Base-by-base conservation (phyloP, 2,329 filamentous ascomycete genomes). In the Aspergillus melleus region DNA sequence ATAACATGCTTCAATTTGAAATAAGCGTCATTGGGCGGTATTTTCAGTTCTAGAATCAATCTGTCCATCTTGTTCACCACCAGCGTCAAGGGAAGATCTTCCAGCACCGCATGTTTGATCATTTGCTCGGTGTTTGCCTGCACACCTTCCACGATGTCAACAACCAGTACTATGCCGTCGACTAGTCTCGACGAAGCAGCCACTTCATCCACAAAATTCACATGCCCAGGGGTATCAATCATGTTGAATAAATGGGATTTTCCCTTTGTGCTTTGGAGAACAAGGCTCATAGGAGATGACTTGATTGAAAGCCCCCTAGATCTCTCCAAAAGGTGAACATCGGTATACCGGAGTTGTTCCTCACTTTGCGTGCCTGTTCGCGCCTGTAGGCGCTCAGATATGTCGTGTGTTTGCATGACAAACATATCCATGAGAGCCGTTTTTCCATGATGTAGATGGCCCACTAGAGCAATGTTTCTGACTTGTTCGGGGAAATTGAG, bases 1-100 rank as follows among this genome's bases (percentile, higher is more conserved):
- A 99, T 87, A n/a, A 97, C 92, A 75, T 98, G 93, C 79, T 97
- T 98, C 57, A 99, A 83, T 82, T 99, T 99, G 83, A 97, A 98
- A 79, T 99, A 99, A 12, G 95, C 95, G 73, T 99, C 95, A 65
- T 88, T 91, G 2, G 95, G 95, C 2, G 95, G 95, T 14, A 99
- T 84, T 75, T 96, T 96, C 54, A 99, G 82, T 78, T 99, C 95
- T 50, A 99, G 79, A 63, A 99, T 96, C 61, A 99, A 80, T 24
- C 95, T 88, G 70, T 99, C 95, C 87, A 99, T 90, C 80, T 99
- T 99, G 84, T 98, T 99, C 78, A 99, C 85, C 58, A 99, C 87
- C 62, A 99, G 81, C 0, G 92, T 95, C 67, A 99, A 79, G 1
- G 95, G 94, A 4, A 98, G 83, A 68, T 92, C 91, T 74, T 97